These are phyloP conservation scores for Erysiphe neolycopersici DNA, from an alignment of 2,329 filamentous ascomycete species.

Conservation along the genomic window DNA sequence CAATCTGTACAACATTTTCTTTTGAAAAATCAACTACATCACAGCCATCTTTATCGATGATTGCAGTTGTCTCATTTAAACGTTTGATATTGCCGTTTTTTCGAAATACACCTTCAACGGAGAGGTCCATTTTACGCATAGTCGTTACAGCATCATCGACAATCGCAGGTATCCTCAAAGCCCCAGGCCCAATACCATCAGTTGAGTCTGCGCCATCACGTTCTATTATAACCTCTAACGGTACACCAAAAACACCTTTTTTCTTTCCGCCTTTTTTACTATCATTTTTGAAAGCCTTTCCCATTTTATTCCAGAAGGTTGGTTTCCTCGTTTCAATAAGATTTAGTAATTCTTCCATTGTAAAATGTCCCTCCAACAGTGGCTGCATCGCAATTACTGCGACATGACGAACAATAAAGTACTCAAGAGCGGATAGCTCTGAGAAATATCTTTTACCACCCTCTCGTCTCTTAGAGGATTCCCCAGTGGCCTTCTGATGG, in stretches of 20 bases:
- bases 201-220: constrained; percentile 93
- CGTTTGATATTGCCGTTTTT: constrained; percentile 98
- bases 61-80: constrained; percentile 58
- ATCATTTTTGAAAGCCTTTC: constrained; percentile 82
- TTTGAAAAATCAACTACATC: constrained; percentile 66
- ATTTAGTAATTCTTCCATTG: constrained; percentile 73
- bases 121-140: constrained; percentile 98
- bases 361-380: constrained; percentile 68
- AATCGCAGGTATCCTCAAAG: constrained; percentile 71
- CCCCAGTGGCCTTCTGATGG: constrained; percentile 19
- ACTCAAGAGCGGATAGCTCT: constrained; percentile 79
- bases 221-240: constrained; percentile 69
- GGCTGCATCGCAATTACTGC: constrained; percentile 90
- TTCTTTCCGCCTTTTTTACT: constrained; percentile 55
- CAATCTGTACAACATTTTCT: constrained; percentile 79
- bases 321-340: constrained; percentile 84
- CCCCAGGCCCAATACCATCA: constrained; percentile 78
- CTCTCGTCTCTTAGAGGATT: constrained; percentile 20
- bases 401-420: constrained; percentile 89
- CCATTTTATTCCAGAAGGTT: constrained; percentile 96
- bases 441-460: constrained; percentile 66
- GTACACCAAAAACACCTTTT: constrained; percentile 81
- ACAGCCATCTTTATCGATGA: constrained; percentile 64
- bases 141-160: constrained; percentile 85
- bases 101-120: constrained; percentile 90